Conservation (phyloP, 1,139 yeast genomes). For the Zygoascus hellenicus region DNA sequence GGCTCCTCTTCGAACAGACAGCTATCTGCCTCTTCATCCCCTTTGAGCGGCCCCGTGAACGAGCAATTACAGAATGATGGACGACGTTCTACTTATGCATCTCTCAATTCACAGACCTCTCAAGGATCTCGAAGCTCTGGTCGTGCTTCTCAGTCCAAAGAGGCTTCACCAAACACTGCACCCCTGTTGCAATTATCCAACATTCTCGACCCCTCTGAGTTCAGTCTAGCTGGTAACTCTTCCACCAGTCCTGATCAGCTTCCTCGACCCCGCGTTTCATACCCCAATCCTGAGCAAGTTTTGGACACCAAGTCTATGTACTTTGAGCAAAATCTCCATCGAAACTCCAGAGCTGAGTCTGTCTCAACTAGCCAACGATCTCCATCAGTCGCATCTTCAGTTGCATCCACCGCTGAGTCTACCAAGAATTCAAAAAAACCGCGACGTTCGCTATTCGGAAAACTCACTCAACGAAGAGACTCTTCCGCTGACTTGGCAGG, state of each 20-base stretch:
- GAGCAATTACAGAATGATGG: neutral
- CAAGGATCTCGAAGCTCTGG: conserved; percentile 3
- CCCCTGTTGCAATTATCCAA: conserved; percentile 14
- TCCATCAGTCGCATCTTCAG: conserved; percentile 6
- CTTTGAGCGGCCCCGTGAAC: neutral
- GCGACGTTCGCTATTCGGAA: conserved; percentile 5
- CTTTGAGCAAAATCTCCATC: conserved; percentile 12
- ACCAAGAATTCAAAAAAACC: conserved; percentile 7
- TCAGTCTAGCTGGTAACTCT: conserved; percentile 14
- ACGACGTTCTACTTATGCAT: conserved; percentile 2
- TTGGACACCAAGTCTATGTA: conserved; percentile 22
- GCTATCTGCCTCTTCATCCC: neutral
- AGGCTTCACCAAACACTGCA: neutral
- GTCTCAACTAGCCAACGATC: conserved; percentile 1
- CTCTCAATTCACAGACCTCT: conserved; percentile 1
- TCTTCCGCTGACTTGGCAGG: conserved; percentile 5
- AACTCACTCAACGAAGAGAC: conserved; percentile 9
- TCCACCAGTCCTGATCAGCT: neutral
- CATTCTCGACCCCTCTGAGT: conserved; percentile 19
- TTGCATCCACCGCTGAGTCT: conserved; percentile 3
- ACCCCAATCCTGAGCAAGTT: conserved; percentile 19
- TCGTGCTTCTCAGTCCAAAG: neutral
- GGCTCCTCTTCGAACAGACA: neutral
- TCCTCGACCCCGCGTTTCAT: conserved; percentile 3
- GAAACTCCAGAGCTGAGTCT: neutral